Percentiles rank a stretch among this genome's conserved stretches.
Conservation (phyloP, 768 basidiomycete species). For the Termitomyces sp. region DNA sequence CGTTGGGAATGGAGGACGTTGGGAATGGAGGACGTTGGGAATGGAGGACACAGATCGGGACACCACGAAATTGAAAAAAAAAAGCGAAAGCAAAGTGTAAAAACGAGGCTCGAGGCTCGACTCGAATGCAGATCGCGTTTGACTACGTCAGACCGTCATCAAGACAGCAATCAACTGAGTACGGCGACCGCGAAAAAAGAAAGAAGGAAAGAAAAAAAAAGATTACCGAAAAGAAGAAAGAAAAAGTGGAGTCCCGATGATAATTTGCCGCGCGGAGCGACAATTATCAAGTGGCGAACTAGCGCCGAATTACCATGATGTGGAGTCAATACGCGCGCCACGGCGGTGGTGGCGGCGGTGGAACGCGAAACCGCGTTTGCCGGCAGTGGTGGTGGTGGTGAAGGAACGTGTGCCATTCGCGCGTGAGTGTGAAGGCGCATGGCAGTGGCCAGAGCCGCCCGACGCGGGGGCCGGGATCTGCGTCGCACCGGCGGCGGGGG, state of each 20-base stretch:
- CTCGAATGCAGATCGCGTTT: neutral
- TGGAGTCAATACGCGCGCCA: neutral
- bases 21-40: neutral
- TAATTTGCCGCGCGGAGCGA: neutral
- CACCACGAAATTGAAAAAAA: too few relatives aligned
- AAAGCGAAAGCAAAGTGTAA: too few relatives aligned
- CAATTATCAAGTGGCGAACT: neutral
- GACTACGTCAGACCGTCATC: constrained; percentile 4
- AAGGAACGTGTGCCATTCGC: neutral
- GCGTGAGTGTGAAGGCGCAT: neutral
- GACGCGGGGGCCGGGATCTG: neutral
- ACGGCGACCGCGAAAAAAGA: constrained; percentile 1
- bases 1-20: too few relatives aligned
- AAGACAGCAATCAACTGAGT: constrained; percentile 3
- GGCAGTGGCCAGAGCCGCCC: neutral
- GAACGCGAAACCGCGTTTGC: neutral
- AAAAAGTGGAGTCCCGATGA: neutral
- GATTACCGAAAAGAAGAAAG: neutral
- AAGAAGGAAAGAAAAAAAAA: neutral
- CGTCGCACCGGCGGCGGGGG: neutral
- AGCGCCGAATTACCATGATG: constrained; percentile 3
- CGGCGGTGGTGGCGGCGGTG: neutral
- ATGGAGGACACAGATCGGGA: neutral
- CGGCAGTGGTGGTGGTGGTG: neutral
- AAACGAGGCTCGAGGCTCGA: constrained; percentile 5